A percentile compares a stretch with the other conserved stretches of the same genome.
Evolutionary conservation across 73 alveolate species (phyloP).

Genomic region (Paramecium sonneborni): DNA sequence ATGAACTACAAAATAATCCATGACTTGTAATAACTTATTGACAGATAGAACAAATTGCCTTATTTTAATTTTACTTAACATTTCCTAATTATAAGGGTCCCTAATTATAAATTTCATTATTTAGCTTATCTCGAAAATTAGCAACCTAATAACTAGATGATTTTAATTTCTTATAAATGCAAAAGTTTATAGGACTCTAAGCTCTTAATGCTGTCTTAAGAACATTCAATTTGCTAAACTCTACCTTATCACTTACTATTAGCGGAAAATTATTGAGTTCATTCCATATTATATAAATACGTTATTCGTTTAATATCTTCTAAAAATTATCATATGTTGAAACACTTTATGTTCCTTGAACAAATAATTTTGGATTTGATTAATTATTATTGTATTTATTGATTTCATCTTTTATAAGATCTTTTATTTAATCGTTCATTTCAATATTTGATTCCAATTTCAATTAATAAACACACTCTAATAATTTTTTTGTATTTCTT

Average conservation of each 20-base stretch:
- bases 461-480: neutral
- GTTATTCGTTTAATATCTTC: neutral
- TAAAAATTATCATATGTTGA: neutral
- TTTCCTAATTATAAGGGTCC: neutral
- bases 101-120: neutral
- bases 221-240: neutral
- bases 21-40: neutral
- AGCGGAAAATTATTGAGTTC: neutral
- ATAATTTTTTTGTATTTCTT: neutral
- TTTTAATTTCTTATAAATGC: constrained; percentile 7
- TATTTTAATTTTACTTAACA: neutral
- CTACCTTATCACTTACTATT: neutral
- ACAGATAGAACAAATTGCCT: neutral
- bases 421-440: neutral
- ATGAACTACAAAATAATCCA: neutral
- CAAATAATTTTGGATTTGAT: neutral
- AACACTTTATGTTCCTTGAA: neutral
- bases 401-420: neutral
- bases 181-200: neutral
- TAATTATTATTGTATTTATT: neutral
- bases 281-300: neutral
- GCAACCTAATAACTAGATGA: neutral
- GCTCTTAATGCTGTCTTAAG: neutral
- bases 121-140: neutral
- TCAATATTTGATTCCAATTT: neutral